Evolutionary conservation across 495 filamentous ascomycete genomes (phyloP), one percentile per base, ranked within the genome.

Genomic region (Neurospora sp.): DNA sequence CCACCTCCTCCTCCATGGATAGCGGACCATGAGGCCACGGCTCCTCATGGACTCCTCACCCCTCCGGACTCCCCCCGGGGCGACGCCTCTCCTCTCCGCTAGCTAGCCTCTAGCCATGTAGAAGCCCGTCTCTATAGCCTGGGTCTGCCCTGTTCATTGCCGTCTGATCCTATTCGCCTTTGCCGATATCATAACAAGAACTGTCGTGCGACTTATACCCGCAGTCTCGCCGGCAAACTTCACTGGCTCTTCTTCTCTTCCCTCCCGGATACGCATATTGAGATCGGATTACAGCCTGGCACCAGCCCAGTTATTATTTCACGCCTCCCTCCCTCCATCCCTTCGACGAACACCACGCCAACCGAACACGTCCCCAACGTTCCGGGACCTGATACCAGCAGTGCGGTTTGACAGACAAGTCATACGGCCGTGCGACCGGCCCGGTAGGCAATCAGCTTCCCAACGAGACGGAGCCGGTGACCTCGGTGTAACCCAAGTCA

Each of bases 351-450:
- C 22, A 61, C 27, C 53, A 61, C 27, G 27, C 53, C 53, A 31
- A 61, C 27, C 27, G 53, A 31, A 31, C 53, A 61, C 53, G 53
- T 61, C 53, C 27, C 53, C 53, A 35, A 61, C 53, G 53, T 61
- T 27, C 27, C 12, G 53, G 53, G 53, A 61, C 27, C 6, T 35
- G 27, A 61, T 61, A 61, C 75, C 75, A 71, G 75, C 74, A 37
- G 74, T 68, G 61, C 70, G 74, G 75, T 74, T 76, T 75, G 73
- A 75, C 75, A 73, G 61, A 75, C 74, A 70, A 22, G 22, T 61
- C 53, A 61, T 61, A 61, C 53, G 53, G 53, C 53, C 53, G 53
- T 61, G 53, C 27, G 53, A 61, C 53, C 53, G 27, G 53, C 53
- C 53, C 53, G 27, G 53, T 61, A 61, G 53, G 53, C 53, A 61